Base-by-base conservation (phyloP, 2,329 filamentous ascomycete species). In the Aspergillus tanneri region DNA sequence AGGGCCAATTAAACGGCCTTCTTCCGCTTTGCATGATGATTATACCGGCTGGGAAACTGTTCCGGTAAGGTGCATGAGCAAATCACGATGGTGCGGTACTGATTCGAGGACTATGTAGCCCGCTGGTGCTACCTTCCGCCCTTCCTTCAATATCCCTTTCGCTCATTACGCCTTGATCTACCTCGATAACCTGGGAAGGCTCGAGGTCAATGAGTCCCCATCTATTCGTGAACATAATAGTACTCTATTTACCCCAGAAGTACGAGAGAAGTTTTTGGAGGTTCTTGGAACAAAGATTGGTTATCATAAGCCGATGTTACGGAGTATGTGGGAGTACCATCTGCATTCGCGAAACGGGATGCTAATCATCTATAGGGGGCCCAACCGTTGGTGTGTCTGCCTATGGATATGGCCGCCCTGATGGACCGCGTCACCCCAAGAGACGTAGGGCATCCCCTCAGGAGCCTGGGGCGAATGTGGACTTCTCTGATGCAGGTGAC, bases 121-220 rank as follows among this genome's bases (percentile, higher is more conserved):
- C 9, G 64, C 67, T 61, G 59, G 61, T 47, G 30, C 57, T 22
- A 48, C 56, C 4, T 45, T 57, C 32, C 62, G 57, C 6, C 42
- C 63, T 32, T 50, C 61, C 2, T 50, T 59, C 48, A 61, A 58
- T 39, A 44, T 67, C 34, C 66, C 66, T 16, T 67, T 58, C 49
- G 44, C 59, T 8, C 65, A 69, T 42, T 70, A 67, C 43, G 66
- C 67, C 30, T 50, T 70, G 58, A 68, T 70, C 27, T 70, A 68
- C 35, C 50, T 68, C 3, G 67, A 70, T 46, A 58, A 60, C 43
- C 59, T 60, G 43, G 66, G 67, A 12, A 64, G 60, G 46, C 47
- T 70, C 18, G 61, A 63, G 45, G 60, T 67, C 5, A 52, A 63
- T 2, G 66, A 67, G 49, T 70, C 67, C 7, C 30, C 59, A 4